Evolutionary conservation across 306 rosid genomes (phyloP), one percentile per base, ranked within the genome.

Genomic region (Rosa chinensis): DNA sequence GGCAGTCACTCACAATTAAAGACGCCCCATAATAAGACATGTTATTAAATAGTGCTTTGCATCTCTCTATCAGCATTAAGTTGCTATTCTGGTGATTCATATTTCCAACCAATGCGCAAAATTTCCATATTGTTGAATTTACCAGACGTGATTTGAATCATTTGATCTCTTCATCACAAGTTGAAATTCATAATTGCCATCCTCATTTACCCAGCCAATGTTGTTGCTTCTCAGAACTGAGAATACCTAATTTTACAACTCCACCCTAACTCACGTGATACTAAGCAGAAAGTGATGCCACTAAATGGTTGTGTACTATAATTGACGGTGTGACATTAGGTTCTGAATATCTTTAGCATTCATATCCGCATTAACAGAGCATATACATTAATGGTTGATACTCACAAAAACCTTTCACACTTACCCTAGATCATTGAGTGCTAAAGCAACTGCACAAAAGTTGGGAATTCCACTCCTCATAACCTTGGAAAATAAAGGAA

Each of bases 391-490:
- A 42, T 72, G 64, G 13, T 49, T n/a, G 23, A 56, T 55, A 75
- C 40, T 44, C 11, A 59, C 12, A 9, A 59, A 81, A 76, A 83
- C 55, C 67, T 70, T 85, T 61, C 48, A 28, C 50, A 80, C 94
- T 44, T 89, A 94, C 98, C 98, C 97, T 84, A 94, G 85, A 53
- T 92, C 97, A 85, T 55, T 82, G 77, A 94, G 97, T 78, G 97
- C 97, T 75, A 94, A 87, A 79, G 97, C 97, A 85, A 92, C 97
- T 32, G 98, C 94, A 89, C 94, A 94, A 61, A 92, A 94, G 89
- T 92, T 94, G 12, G 98, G 97, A 66, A 94, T 71, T 83, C 98
- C 98, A 81, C 98, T 94, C 88, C 97, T 88, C 79, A 90, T 87
- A 83, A 94, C 98, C 97, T 93, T 88, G 82, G 56, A 89, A 80